Conservation (phyloP, 371 early-diverging fungal genomes). For the Syncephalis plumigaleata region DNA sequence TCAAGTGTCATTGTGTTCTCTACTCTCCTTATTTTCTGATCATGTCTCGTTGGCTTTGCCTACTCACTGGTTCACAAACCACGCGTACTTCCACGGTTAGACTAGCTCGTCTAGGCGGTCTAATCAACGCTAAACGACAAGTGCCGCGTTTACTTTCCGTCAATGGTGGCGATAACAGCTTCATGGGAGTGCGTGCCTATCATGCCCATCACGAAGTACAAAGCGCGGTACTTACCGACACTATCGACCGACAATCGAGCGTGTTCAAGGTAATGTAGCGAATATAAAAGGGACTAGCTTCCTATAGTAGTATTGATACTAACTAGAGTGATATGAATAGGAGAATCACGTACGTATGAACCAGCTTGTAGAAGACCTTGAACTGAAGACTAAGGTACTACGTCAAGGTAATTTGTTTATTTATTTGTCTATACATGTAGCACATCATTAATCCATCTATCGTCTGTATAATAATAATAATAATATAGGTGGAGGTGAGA, state of each 20-base stretch:
- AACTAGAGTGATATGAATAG: background rate
- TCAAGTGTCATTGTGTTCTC: too few species aligned
- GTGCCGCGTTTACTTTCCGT: background rate
- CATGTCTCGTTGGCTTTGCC: too few species aligned
- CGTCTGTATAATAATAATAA: too few species aligned
- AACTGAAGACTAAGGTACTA: slow-evolving; percentile 47
- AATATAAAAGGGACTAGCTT: background rate
- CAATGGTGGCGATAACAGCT: too few species aligned
- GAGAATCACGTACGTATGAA: slow-evolving; percentile 78
- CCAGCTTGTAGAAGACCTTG: slow-evolving; percentile 52
- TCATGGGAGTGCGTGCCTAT: slow-evolving; percentile 8
- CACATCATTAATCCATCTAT: too few species aligned
- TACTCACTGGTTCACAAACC: too few species aligned
- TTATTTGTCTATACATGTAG: too few species aligned
- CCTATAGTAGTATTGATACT: background rate
- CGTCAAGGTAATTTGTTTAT: slow-evolving; percentile 51
- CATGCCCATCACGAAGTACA: slow-evolving; percentile 15
- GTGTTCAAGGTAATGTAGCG: background rate
- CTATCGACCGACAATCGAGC: background rate
- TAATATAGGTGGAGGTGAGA: slow-evolving; percentile 72
- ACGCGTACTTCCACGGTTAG: too few species aligned
- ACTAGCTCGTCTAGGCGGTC: too few species aligned
- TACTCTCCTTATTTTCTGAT: too few species aligned
- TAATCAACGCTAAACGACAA: too few species aligned
- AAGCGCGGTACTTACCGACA: slow-evolving; percentile 13